Evolutionary conservation across 2,329 filamentous ascomycete species (phyloP).

Genomic region (Bretziella fagacearum): DNA sequence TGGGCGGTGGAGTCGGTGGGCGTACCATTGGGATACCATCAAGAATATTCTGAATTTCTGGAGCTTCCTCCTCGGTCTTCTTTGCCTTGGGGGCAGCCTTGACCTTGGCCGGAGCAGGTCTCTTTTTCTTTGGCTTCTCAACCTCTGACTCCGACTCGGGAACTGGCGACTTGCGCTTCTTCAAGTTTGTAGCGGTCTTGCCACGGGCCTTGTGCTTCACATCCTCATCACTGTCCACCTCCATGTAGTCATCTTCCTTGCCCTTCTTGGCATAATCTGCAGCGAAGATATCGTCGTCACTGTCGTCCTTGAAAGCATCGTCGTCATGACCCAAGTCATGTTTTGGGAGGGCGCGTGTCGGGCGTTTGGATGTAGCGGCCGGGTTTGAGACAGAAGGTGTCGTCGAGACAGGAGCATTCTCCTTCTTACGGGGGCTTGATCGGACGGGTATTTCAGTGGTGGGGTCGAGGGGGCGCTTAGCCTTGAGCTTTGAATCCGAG

Average conservation of each 20-base stretch:
- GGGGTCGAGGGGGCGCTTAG: slow-evolving; percentile 24
- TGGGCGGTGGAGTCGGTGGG: slow-evolving; percentile 66
- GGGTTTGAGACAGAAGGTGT: too few relatives aligned
- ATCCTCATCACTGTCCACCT: slow-evolving; percentile 51
- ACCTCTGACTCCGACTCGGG: slow-evolving; percentile 38
- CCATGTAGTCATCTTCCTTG: slow-evolving; percentile 53
- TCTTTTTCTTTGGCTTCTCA: slow-evolving; percentile 46
- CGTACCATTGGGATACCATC: slow-evolving; percentile 71
- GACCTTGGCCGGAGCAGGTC: slow-evolving; percentile 39
- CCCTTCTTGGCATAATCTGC: slow-evolving; percentile 49
- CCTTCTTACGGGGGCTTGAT: slow-evolving; percentile 35
- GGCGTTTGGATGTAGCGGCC: slow-evolving; percentile 18
- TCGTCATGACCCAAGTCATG: slow-evolving; percentile 27
- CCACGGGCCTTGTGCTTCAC: slow-evolving; percentile 21
- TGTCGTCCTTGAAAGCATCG: slow-evolving; percentile 47
- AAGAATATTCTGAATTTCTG: slow-evolving; percentile 62
- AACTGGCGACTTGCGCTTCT: slow-evolving; percentile 42
- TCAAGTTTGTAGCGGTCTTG: slow-evolving; percentile 23
- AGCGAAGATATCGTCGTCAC: slow-evolving; percentile 70
- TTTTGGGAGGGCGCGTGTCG: slow-evolving; percentile 4
- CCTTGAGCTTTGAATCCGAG: slow-evolving; percentile 18
- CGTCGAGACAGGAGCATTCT: slow-evolving; percentile 19
- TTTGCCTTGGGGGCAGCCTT: slow-evolving; percentile 40
- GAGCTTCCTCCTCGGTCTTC: slow-evolving; percentile 51
- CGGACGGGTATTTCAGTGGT: slow-evolving; percentile 29